Base-by-base conservation (phyloP, 495 filamentous ascomycete species). In the Penicillium lividum region DNA sequence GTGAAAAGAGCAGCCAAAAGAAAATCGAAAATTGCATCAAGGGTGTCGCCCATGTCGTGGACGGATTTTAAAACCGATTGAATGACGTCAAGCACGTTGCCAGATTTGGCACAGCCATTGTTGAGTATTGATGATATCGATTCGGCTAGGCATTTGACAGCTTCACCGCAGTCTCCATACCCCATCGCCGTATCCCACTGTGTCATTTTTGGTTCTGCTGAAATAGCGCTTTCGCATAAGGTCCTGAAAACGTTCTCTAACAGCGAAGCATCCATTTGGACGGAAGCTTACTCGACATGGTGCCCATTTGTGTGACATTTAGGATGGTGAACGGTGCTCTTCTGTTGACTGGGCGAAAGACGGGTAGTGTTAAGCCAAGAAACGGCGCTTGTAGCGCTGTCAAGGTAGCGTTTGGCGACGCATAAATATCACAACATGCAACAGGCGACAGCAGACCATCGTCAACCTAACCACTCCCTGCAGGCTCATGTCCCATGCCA, bases 111-210 rank as follows among this genome's bases (percentile, higher is more conserved):
- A 27, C 54, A 49, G 18, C 55, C 48, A 15, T 33, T 33, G 29
- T 51, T 18, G 13, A 57, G 10, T 34, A 27, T 51, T 9, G 15
- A 28, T 29, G 34, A 8, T 15, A 51, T 44, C 10, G 38, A 57
- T 28, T 51, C 46, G 34, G 55, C 55, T 16, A 57, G 55, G 15
- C 34, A 27, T 43, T 43, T 22, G n/a, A 51, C 47, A 6, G 46
- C 55, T n/a, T 57, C 55, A 33, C 55, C 55, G 33, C 55, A 57
- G 36, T 57, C 55, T 33, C 55, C 36, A 51, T 57, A 38, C 8
- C 54, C 54, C 54, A 57, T 57, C 15, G 51, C 54, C 45, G 44
- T 57, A 29, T 57, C 54, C 46, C 45, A 57, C 36, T 57, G 16
- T 1, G 54, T 57, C 45, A 57, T n/a, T 15, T 50, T 50, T 50